These are phyloP conservation scores for Suillus discolor DNA, from an alignment of 768 basidiomycete species.

Conservation along the genomic window DNA sequence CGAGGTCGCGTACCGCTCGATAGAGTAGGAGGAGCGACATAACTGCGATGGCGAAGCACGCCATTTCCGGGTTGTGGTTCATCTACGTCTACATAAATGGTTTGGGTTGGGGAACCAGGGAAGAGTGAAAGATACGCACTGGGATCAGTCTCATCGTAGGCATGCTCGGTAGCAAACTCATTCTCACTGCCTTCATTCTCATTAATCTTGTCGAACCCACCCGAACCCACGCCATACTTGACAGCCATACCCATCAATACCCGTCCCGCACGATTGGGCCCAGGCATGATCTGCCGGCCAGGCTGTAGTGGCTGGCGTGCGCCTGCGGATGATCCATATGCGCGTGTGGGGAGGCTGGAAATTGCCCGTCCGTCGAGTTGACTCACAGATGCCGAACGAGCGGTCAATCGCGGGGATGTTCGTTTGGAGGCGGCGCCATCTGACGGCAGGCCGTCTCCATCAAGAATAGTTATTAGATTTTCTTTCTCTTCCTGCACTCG, in stretches of 20 bases:
- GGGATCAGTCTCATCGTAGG: constrained; percentile 42
- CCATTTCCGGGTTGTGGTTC: constrained; percentile 30
- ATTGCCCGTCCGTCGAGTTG: constrained; percentile 38
- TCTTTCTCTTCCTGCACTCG: constrained; percentile 43
- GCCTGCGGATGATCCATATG: constrained; percentile 30
- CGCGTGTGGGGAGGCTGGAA: constrained; percentile 34
- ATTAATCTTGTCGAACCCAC: constrained; percentile 51
- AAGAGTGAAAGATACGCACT: constrained; percentile 31
- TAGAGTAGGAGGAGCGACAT: constrained; percentile 30
- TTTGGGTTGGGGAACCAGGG: constrained; percentile 21
- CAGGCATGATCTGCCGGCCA: constrained; percentile 45
- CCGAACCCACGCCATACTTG: constrained; percentile 32
- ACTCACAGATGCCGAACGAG: constrained; percentile 34
- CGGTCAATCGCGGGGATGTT: constrained; percentile 29
- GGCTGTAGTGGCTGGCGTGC: constrained; percentile 40
- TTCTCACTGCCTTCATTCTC: constrained; percentile 46
- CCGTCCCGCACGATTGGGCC: constrained; percentile 50
- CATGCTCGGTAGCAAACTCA: constrained; percentile 35
- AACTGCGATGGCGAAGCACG: constrained; percentile 28
- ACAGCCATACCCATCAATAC: constrained; percentile 48
- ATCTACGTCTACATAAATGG: constrained; percentile 32
- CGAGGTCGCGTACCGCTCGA: constrained; percentile 59
- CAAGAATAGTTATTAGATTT: constrained; percentile 34
- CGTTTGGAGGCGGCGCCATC: constrained; percentile 25
- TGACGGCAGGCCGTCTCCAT: constrained; percentile 27